These are phyloP conservation scores for Yamadazyma akitaensis DNA, from an alignment of 805 yeast genomes.

Conservation along the genomic window DNA sequence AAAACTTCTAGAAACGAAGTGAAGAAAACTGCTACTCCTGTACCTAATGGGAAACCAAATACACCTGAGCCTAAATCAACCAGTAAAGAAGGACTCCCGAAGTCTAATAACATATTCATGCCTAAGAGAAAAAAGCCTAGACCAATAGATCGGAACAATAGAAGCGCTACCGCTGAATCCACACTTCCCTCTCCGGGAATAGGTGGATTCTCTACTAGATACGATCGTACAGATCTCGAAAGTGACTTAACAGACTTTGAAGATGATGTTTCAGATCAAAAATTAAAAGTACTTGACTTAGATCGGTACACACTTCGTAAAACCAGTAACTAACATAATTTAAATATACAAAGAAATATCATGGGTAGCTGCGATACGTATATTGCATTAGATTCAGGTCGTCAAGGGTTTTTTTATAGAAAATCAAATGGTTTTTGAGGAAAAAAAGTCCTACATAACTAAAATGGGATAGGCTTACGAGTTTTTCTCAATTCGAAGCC, in stretches of 20 bases:
- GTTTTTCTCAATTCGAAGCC: background rate
- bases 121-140: constrained; percentile 5
- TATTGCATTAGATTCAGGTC: background rate
- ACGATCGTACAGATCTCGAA: constrained; percentile 12
- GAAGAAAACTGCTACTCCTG: background rate
- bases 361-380: background rate
- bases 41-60: background rate
- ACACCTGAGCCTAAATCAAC: background rate
- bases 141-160: background rate
- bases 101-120: constrained; percentile 9
- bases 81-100: background rate
- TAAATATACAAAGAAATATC: too few species aligned
- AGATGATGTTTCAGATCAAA: constrained; percentile 17
- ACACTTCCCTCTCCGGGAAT: background rate
- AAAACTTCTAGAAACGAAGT: background rate
- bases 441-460: background rate
- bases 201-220: constrained; percentile 1
- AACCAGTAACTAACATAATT: background rate
- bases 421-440: too few species aligned
- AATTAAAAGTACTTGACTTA: constrained; percentile 1
- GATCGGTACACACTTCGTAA: constrained; percentile 2
- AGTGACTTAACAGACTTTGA: constrained; percentile 26
- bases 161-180: background rate
- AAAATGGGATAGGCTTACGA: background rate
- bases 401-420: too few species aligned